Percentiles rank a stretch among this genome's conserved stretches.
Evolutionary conservation across 2,329 filamentous ascomycete species (phyloP).

Genomic region (Epichloe uncinata): DNA sequence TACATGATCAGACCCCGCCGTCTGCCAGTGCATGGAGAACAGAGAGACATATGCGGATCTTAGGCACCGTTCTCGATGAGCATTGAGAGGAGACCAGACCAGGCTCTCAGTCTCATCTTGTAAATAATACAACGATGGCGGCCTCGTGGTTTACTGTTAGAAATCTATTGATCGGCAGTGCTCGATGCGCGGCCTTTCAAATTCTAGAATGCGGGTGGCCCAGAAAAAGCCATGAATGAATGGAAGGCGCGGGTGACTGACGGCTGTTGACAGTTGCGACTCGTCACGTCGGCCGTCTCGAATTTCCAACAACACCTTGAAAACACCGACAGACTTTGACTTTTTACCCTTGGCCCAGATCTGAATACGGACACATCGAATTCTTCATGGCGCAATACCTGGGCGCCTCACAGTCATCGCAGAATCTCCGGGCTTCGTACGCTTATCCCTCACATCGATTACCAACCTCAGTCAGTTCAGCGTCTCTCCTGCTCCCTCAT

Average conservation of each 20-base stretch:
- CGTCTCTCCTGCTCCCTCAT: conserved; percentile 15
- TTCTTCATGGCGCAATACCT: conserved; percentile 14
- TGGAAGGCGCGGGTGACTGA: background rate
- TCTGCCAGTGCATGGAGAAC: background rate
- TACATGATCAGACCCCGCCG: background rate
- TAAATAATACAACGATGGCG: background rate
- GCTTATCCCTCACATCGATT: conserved; percentile 8
- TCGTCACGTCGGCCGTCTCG: background rate
- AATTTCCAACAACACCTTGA: background rate
- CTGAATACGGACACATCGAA: background rate
- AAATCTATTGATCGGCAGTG: background rate
- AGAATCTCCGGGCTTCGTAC: conserved; percentile 9
- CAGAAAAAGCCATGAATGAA: no score
- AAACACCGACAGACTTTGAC: background rate
- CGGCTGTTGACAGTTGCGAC: background rate
- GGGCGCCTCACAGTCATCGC: conserved; percentile 7
- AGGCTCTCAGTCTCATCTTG: background rate
- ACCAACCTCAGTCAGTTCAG: conserved; percentile 14
- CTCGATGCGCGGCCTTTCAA: background rate
- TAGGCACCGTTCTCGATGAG: background rate
- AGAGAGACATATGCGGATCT: background rate
- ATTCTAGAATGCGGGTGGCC: background rate
- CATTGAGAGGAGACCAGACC: background rate
- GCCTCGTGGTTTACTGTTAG: background rate
- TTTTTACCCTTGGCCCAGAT: background rate